Conservation (phyloP, 352 stramenopile genomes). For the Phytophthora cryptogea region DNA sequence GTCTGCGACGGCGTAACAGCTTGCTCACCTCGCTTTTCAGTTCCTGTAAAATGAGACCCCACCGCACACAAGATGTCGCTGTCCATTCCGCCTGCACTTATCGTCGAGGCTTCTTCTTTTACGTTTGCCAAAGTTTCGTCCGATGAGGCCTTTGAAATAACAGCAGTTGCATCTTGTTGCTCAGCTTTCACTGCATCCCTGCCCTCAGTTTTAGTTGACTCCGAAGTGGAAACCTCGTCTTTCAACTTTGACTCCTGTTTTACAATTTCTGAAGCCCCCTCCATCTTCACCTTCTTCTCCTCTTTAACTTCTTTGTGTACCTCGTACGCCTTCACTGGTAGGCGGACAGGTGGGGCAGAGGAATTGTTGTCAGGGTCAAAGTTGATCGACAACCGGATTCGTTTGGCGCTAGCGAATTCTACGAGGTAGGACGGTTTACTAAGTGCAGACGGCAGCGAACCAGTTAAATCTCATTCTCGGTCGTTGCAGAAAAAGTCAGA, state of each 20-base stretch:
- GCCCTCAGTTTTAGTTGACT: slow-evolving; percentile 19
- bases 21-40: not conserved
- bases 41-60: slow-evolving; percentile 31
- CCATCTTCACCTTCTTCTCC: slow-evolving; percentile 13
- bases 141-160: not conserved
- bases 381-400: slow-evolving; percentile 81
- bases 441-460: not conserved
- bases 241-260: slow-evolving; percentile 16
- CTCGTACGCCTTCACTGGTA: slow-evolving; percentile 16
- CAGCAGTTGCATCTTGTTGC: slow-evolving; percentile 8
- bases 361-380: slow-evolving; percentile 50
- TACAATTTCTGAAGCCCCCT: not conserved
- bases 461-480: not conserved
- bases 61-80: slow-evolving; percentile 46
- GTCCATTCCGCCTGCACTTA: slow-evolving; percentile 45
- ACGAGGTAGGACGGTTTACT: slow-evolving; percentile 59
- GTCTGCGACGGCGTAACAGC: slow-evolving; percentile 1
- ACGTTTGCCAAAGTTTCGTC: slow-evolving; percentile 2
- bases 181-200: slow-evolving; percentile 13
- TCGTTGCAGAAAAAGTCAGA: slow-evolving; percentile 6
- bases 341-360: slow-evolving; percentile 19
- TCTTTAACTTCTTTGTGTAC: slow-evolving; percentile 18
- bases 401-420: slow-evolving; percentile 77
- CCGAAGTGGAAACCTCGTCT: slow-evolving; percentile 4
- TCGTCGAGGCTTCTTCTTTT: slow-evolving; percentile 19